phyloP scores from a whole-genome alignment of 2,329 filamentous ascomycete species.

The Chrysosporium keratinophilum region DNA sequence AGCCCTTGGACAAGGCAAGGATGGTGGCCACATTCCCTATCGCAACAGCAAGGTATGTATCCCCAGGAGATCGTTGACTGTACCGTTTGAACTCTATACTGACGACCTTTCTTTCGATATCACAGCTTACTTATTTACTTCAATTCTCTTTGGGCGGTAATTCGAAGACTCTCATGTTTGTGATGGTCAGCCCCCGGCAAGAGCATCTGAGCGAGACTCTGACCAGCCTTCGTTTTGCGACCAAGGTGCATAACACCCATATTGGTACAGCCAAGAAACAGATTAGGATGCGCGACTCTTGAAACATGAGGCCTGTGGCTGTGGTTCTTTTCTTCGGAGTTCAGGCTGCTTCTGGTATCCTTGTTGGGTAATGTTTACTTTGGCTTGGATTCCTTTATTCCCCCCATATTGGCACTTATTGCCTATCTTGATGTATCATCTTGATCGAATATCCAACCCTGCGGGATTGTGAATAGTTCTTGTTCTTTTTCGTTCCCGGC shows the following conservation, averaged over 20 bases:
- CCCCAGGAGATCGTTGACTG: background rate
- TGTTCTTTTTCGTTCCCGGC: background rate
- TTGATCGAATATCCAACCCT: background rate
- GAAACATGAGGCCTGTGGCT: background rate
- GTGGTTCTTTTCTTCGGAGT: slow-evolving; percentile 14
- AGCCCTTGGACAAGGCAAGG: slow-evolving; percentile 72
- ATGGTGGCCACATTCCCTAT: slow-evolving; percentile 75
- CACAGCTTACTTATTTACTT: slow-evolving; percentile 74
- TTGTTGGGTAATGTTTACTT: slow-evolving; percentile 16
- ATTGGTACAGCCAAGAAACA: slow-evolving; percentile 67
- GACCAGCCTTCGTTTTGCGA: slow-evolving; percentile 90
- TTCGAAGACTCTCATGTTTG: slow-evolving; percentile 97
- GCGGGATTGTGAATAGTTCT: background rate
- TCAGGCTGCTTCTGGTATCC: slow-evolving; percentile 1
- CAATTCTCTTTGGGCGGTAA: slow-evolving; percentile 93
- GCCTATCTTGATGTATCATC: slow-evolving; percentile 8
- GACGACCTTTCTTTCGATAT: slow-evolving; percentile 14
- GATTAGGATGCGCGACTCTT: slow-evolving; percentile 27
- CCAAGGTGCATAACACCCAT: slow-evolving; percentile 80
- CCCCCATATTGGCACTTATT: background rate
- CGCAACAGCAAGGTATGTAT: slow-evolving; percentile 72
- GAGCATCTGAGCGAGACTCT: slow-evolving; percentile 85
- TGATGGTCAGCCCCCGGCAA: slow-evolving; percentile 91
- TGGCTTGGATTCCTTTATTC: slow-evolving; percentile 11
- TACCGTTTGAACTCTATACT: background rate